Percentiles rank a stretch among this genome's conserved stretches.
Evolutionary conservation across 371 early-diverging fungal species (phyloP).

Genomic region (Circinella umbellata): DNA sequence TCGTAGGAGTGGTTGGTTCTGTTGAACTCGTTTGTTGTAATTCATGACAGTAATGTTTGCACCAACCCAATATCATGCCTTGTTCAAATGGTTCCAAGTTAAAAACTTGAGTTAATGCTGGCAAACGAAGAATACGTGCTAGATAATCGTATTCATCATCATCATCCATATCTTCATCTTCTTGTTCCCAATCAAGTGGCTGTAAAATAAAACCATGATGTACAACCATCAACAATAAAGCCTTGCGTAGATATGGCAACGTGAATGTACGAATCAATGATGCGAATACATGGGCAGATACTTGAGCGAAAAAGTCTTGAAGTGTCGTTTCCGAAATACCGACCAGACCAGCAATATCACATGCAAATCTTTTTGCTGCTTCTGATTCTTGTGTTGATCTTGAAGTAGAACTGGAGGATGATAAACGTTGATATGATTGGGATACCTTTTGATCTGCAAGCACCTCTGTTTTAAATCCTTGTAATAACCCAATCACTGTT

Average conservation of each 20-base stretch:
- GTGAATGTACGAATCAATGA: conserved; percentile 40
- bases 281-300: conserved; percentile 23
- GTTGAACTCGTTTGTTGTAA: background rate
- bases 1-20: background rate
- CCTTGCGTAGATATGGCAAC: conserved; percentile 48
- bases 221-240: conserved; percentile 43
- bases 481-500: conserved; percentile 33
- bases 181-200: conserved; percentile 23
- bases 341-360: conserved; percentile 11
- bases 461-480: conserved; percentile 4
- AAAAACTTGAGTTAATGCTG: conserved; percentile 33
- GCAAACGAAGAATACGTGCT: conserved; percentile 33
- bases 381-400: background rate
- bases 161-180: conserved; percentile 7
- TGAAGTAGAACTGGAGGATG: background rate
- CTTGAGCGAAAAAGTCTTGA: conserved; percentile 9
- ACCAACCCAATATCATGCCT: conserved; percentile 37
- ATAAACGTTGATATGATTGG: background rate
- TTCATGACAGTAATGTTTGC: conserved; percentile 31
- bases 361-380: conserved; percentile 9
- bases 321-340: conserved; percentile 8
- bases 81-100: conserved; percentile 28
- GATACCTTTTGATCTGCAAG: background rate
- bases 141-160: conserved; percentile 43
- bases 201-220: conserved; percentile 50